phyloP scores from a whole-genome alignment of 2,329 filamentous ascomycete genomes.

The Verticillium longisporum region DNA sequence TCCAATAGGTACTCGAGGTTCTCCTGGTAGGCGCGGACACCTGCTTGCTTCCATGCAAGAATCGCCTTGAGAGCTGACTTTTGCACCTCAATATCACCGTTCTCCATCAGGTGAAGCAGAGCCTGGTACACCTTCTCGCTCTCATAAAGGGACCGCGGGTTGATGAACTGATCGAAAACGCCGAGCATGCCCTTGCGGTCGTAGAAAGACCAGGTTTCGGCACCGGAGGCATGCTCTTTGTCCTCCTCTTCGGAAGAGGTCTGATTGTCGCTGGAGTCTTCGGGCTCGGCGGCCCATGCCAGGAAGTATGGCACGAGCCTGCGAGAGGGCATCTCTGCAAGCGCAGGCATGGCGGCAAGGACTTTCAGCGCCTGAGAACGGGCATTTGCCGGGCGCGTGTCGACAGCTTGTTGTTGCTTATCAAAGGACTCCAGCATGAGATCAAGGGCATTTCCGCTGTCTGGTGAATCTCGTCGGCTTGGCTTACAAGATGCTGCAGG shows the following conservation, averaged over 20 bases:
- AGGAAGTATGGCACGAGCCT: conserved; percentile 81
- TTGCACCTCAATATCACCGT: conserved; percentile 87
- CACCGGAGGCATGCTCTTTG: conserved; percentile 29
- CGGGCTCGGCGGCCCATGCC: conserved; percentile 63
- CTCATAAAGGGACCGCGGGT: conserved; percentile 77
- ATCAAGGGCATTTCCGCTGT: conserved; percentile 47
- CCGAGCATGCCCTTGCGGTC: conserved; percentile 80
- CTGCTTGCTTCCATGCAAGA: conserved; percentile 79
- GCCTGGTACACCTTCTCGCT: conserved; percentile 69
- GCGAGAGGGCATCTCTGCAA: conserved; percentile 83
- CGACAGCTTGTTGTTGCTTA: conserved; percentile 49
- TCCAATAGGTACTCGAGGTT: conserved; percentile 82
- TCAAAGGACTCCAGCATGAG: conserved; percentile 60
- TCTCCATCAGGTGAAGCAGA: conserved; percentile 68
- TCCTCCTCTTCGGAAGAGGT: conserved; percentile 32
- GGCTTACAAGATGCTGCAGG: conserved; percentile 49
- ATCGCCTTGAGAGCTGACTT: conserved; percentile 78
- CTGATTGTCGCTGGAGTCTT: conserved; percentile 29
- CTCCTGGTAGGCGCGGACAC: conserved; percentile 72
- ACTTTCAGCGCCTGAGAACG: conserved; percentile 76
- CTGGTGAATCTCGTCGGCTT: conserved; percentile 43
- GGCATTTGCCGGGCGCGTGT: conserved; percentile 47
- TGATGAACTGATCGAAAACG: conserved; percentile 78
- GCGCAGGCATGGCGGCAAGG: conserved; percentile 61
- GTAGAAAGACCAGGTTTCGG: conserved; percentile 58